Percentiles rank a stretch among this genome's conserved stretches.
phyloP scores from a whole-genome alignment of 1,139 yeast genomes.

The Meyerozyma elateridarum region DNA sequence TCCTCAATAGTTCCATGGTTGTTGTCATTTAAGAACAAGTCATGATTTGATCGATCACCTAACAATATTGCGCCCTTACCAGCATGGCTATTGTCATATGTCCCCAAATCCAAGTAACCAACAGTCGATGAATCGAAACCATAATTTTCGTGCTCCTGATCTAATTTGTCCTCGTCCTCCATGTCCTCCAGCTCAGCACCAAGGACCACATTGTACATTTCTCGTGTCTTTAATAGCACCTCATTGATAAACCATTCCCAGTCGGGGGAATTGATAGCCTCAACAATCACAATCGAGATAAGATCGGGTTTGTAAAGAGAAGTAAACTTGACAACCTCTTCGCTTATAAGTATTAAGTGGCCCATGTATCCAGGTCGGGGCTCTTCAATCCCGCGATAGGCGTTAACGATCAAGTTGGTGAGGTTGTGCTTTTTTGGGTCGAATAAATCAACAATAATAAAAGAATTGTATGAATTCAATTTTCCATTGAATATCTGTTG shows the following conservation, averaged over 20 bases:
- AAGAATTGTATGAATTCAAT: constrained; percentile 44
- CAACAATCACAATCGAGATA: constrained; percentile 40
- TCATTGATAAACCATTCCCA: constrained; percentile 48
- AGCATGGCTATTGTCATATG: constrained; percentile 11
- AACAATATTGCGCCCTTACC: constrained; percentile 24
- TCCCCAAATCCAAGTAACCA: constrained; percentile 49
- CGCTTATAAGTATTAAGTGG: constrained; percentile 42
- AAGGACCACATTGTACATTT: constrained; percentile 42
- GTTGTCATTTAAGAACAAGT: constrained; percentile 26
- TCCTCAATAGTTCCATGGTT: constrained; percentile 41
- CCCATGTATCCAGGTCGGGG: constrained; percentile 48
- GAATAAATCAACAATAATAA: constrained; percentile 42
- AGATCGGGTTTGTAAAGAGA: constrained; percentile 46
- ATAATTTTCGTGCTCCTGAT: constrained; percentile 18
- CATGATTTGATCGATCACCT: constrained; percentile 36
- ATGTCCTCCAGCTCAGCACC: constrained; percentile 35
- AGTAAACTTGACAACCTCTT: constrained; percentile 46
- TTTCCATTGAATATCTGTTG: constrained; percentile 49
- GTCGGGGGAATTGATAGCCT: constrained; percentile 30
- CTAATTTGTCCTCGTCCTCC: constrained; percentile 34
- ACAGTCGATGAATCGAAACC: constrained; percentile 29
- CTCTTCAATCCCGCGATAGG: constrained; percentile 21
- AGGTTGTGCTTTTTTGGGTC: constrained; percentile 21
- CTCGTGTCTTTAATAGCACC: constrained; percentile 39
- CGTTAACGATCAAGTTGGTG: constrained; percentile 29